Percentiles rank a stretch among this genome's conserved stretches.
Evolutionary conservation across 148 eudicot genomes (phyloP).

Genomic region (Rhododendron simsii): DNA sequence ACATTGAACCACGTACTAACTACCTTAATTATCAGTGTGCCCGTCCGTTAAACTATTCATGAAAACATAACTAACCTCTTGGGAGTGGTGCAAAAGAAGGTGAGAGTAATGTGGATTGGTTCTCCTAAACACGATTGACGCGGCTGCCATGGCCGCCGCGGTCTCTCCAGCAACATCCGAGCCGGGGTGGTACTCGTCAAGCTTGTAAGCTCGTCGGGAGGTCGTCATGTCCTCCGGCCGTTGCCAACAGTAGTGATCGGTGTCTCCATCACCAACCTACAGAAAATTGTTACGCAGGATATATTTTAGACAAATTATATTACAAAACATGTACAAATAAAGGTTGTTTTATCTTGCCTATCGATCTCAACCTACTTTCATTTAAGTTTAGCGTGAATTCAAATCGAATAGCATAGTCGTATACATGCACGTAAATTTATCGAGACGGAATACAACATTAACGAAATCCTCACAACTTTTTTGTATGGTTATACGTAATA

Average conservation of each 20-base stretch:
- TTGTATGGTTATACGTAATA: too few species aligned
- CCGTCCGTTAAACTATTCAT: not conserved
- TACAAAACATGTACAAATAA: too few species aligned
- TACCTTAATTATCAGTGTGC: not conserved
- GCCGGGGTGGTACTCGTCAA: constrained; percentile 67
- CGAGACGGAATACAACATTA: too few species aligned
- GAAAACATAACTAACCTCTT: constrained; percentile 35
- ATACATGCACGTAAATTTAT: too few species aligned
- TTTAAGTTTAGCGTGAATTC: too few species aligned
- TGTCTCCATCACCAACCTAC: constrained; percentile 80
- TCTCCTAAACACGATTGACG: constrained; percentile 63
- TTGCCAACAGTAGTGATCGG: constrained; percentile 87
- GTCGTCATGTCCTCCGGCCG: constrained; percentile 91
- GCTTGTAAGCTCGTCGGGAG: constrained; percentile 63
- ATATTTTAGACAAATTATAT: not conserved
- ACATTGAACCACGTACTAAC: not conserved
- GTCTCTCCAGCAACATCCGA: constrained; percentile 83
- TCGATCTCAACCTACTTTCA: too few species aligned
- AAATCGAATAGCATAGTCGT: too few species aligned
- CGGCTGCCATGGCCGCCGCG: constrained; percentile 82
- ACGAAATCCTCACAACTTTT: too few species aligned
- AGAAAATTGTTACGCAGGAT: not conserved
- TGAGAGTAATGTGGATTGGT: constrained; percentile 58
- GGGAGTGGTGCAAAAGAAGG: constrained; percentile 65
- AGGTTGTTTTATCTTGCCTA: too few species aligned